These are phyloP conservation scores for Kandelia obovata DNA, from an alignment of 345 rosid species.

Conservation along the genomic window DNA sequence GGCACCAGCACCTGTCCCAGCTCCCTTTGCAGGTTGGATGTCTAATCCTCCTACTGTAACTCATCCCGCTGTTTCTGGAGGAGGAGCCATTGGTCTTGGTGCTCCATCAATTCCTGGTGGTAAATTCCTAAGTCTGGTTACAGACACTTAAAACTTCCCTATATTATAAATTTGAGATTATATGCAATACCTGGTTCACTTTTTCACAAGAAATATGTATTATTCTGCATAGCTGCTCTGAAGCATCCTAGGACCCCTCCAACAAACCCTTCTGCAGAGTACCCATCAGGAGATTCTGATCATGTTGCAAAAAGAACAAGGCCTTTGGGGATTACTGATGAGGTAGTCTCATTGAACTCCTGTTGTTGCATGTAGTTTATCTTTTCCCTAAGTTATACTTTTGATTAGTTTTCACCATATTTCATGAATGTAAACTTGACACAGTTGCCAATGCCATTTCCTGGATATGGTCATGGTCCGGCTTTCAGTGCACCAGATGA, in stretches of 20 bases:
- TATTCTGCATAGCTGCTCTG: conserved; percentile 1
- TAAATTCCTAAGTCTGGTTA: background rate
- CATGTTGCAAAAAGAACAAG: conserved; percentile 5
- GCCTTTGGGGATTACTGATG: conserved; percentile 9
- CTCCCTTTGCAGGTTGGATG: conserved; percentile 13
- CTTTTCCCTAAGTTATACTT: background rate
- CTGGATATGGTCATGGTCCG: conserved; percentile 16
- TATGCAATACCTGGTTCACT: background rate
- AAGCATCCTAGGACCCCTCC: conserved; percentile 7
- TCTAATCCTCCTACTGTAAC: conserved; percentile 22
- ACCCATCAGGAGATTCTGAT: conserved; percentile 1
- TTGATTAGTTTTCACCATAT: background rate
- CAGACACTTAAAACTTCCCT: background rate
- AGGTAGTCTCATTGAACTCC: conserved; percentile 29
- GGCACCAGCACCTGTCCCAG: conserved; percentile 18
- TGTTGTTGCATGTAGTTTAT: conserved; percentile 3
- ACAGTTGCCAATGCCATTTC: conserved; percentile 4
- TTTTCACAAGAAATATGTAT: background rate
- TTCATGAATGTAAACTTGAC: conserved; percentile 22
- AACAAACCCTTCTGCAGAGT: background rate
- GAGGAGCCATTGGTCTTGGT: conserved; percentile 10
- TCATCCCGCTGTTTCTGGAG: conserved; percentile 19
- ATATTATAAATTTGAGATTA: background rate
- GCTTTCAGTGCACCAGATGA: conserved; percentile 21
- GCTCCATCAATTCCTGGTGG: conserved; percentile 20